Evolutionary conservation across 2,329 filamentous ascomycete genomes (phyloP).

Genomic region (Aureobasidium sp.): DNA sequence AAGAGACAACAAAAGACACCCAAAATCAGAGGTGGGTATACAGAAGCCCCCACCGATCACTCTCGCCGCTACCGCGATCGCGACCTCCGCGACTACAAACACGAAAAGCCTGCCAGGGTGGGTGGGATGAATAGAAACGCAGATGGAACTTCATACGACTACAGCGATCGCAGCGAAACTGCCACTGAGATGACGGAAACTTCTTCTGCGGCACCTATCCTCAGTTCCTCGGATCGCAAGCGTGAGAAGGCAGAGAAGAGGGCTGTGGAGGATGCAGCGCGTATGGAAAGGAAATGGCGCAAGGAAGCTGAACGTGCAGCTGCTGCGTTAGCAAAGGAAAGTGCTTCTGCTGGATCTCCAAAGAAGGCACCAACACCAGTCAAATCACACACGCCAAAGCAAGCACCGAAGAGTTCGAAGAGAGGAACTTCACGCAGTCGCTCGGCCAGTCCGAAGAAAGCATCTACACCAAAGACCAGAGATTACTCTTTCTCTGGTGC

Average conservation of each 20-base stretch:
- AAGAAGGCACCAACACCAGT: conserved; percentile 22
- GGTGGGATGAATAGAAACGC: conserved; percentile 88
- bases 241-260: conserved; percentile 44
- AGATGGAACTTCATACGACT: conserved; percentile 85
- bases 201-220: conserved; percentile 48
- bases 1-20: neutral
- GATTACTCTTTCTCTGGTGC: conserved; percentile 38
- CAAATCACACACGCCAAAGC: neutral
- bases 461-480: conserved; percentile 18
- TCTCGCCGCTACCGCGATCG: conserved; percentile 60
- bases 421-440: conserved; percentile 27
- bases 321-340: conserved; percentile 37
- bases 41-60: conserved; percentile 30
- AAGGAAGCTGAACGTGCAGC: conserved; percentile 44
- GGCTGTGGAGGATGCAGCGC: conserved; percentile 41
- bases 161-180: conserved; percentile 71
- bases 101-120: conserved; percentile 87
- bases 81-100: conserved; percentile 84
- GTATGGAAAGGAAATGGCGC: conserved; percentile 43
- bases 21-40: conserved; percentile 14
- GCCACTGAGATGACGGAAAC: conserved; percentile 49
- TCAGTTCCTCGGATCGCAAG: conserved; percentile 34
- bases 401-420: conserved; percentile 27
- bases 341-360: conserved; percentile 21
- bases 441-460: conserved; percentile 35